Percentiles rank a stretch among this genome's conserved stretches.
These are phyloP conservation scores for Mycena indigotica DNA, from an alignment of 768 basidiomycete genomes.

Conservation along the genomic window DNA sequence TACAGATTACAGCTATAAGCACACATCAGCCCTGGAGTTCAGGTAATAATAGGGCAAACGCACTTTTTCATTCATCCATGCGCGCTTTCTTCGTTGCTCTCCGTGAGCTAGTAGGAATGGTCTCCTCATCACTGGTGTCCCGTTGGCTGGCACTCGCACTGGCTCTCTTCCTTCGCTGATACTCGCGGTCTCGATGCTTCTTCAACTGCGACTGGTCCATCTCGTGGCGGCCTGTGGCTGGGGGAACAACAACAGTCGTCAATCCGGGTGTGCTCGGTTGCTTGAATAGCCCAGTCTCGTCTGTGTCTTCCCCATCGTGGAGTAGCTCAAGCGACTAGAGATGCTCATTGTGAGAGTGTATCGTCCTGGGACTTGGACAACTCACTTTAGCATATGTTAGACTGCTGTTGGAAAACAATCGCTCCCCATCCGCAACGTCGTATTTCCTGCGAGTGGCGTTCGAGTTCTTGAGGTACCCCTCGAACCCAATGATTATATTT, in stretches of 20 bases:
- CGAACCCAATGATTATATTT: conserved; percentile 87
- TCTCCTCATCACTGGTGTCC: conserved; percentile 76
- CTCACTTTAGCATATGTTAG: conserved; percentile 71
- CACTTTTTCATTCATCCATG: conserved; percentile 71
- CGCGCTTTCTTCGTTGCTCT: conserved; percentile 72
- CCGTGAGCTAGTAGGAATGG: conserved; percentile 47
- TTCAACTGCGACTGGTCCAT: conserved; percentile 73
- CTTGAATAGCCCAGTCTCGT: conserved; percentile 61
- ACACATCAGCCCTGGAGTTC: too few relatives aligned
- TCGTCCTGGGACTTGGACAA: not conserved
- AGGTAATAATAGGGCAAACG: too few relatives aligned
- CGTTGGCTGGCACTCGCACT: conserved; percentile 53
- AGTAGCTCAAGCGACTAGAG: conserved; percentile 74
- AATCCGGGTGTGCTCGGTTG: conserved; percentile 68
- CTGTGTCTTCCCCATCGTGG: conserved; percentile 72
- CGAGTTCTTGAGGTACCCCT: conserved; percentile 82
- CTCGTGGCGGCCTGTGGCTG: conserved; percentile 69
- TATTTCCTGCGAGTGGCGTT: conserved; percentile 66
- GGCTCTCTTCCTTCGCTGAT: conserved; percentile 77
- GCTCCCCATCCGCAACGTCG: conserved; percentile 75
- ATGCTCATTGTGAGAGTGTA: too few relatives aligned
- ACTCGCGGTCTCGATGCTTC: conserved; percentile 77
- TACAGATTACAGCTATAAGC: conserved; percentile 9
- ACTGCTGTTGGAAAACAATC: conserved; percentile 83
- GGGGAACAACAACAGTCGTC: conserved; percentile 77